Evolutionary conservation across 129 eudicot species (phyloP).

Genomic region (Calendula officinalis): DNA sequence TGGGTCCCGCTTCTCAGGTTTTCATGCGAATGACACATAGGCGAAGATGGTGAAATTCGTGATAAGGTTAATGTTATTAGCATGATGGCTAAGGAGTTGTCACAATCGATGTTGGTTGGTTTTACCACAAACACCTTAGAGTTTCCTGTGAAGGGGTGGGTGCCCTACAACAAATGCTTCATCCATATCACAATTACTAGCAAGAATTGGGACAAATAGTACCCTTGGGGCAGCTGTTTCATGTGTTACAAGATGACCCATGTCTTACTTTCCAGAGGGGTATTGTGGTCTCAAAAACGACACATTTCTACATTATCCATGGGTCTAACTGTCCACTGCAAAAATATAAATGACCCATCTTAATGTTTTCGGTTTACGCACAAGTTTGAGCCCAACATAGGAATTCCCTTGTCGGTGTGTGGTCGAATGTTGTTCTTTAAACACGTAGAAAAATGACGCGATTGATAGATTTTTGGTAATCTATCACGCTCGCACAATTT

Average conservation of each 20-base stretch:
- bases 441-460: not conserved
- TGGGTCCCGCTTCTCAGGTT: not conserved
- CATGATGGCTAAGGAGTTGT: slow-evolving; percentile 28
- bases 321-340: slow-evolving; percentile 24
- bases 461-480: slow-evolving; percentile 1
- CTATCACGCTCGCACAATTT: not conserved
- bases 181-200: slow-evolving; percentile 11
- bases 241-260: slow-evolving; percentile 10
- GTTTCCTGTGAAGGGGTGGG: slow-evolving; percentile 8
- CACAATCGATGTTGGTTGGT: slow-evolving; percentile 34
- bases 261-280: slow-evolving; percentile 23
- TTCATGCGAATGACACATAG: not conserved
- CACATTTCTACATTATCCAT: slow-evolving; percentile 15
- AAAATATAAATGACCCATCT: slow-evolving; percentile 19
- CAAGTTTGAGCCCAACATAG: slow-evolving; percentile 11
- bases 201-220: slow-evolving; percentile 21
- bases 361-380: slow-evolving; percentile 15
- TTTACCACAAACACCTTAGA: slow-evolving; percentile 12
- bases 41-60: slow-evolving; percentile 5
- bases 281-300: slow-evolving; percentile 31
- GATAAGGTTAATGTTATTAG: slow-evolving; percentile 11
- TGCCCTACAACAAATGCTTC: slow-evolving; percentile 27
- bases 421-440: slow-evolving; percentile 18
- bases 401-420: slow-evolving; percentile 32
- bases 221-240: slow-evolving; percentile 20